Evolutionary conservation across 257 asterid species (phyloP), one percentile per base, ranked within the genome.

Genomic region (Catharanthus roseus): DNA sequence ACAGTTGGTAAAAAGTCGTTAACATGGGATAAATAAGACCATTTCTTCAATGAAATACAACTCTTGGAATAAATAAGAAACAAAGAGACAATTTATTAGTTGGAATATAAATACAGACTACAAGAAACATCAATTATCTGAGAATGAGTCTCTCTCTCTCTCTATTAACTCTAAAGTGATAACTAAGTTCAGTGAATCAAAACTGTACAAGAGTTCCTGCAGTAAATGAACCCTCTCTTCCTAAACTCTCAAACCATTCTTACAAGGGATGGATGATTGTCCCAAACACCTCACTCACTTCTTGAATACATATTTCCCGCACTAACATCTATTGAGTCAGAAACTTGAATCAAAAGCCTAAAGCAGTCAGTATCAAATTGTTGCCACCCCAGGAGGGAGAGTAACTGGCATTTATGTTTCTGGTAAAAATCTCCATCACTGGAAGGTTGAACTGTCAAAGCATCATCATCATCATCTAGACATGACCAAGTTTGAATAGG

Each of bases 401-500:
- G n/a, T n/a, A n/a, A 57, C 57, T 56, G 39, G 53, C 49, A 63
- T 38, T 60, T 6, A 72, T 56, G 64, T 33, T 0, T 29, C 15
- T 9, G 45, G 57, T 34, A 21, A 50, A 24, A 18, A 56, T 56
- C 54, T 53, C 41, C 51, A n/a, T 47, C 53, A 24, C 15, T 8
- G 7, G 13, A 71, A 72, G 15, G 44, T 53, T 33, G 31, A 72
- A 64, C 38, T 5, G 28, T 61, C 38, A 24, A 1, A n/a, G n/a
- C 57, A 63, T 91, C 85, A 89, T 78, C 87, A n/a, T 18, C 57
- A 63, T 91, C 85, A 89, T 78, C 87, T 71, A n/a, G 97, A 86
- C 93, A 92, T 81, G 16, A 89, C 95, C 85, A 92, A 68, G 77
- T 75, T 87, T 6, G 88, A 68, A 60, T 86, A 29, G 5, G 86